phyloP scores from a whole-genome alignment of 2,329 filamentous ascomycete species.

The Fusarium robinianum region DNA sequence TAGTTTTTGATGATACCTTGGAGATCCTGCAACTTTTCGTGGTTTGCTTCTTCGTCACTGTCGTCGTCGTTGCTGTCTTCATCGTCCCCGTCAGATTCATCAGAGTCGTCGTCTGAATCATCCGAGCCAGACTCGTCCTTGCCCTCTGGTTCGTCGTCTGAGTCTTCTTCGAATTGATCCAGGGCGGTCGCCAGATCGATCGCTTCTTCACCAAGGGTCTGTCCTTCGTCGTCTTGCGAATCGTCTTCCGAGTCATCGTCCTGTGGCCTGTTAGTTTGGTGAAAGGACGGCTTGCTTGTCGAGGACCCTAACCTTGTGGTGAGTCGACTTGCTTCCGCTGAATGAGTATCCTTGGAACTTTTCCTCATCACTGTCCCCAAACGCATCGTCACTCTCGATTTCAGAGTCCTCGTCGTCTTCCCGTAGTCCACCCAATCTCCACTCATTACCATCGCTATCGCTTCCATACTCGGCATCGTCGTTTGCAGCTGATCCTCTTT shows the following conservation, averaged over 20 bases:
- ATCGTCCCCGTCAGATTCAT: conserved; percentile 49
- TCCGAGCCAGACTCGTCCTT: conserved; percentile 51
- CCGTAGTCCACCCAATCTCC: conserved; percentile 70
- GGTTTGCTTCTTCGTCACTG: conserved; percentile 51
- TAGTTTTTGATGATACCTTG: conserved; percentile 73
- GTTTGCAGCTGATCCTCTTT: conserved; percentile 49
- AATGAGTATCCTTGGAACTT: conserved; percentile 75
- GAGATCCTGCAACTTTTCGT: conserved; percentile 65
- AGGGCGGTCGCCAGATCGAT: conserved; percentile 63
- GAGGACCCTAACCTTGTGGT: conserved; percentile 35
- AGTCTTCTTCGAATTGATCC: conserved; percentile 57
- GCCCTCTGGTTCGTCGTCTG: conserved; percentile 53
- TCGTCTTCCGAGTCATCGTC: conserved; percentile 65
- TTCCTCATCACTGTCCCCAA: conserved; percentile 87
- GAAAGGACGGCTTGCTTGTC: neutral
- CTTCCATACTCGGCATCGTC: conserved; percentile 72
- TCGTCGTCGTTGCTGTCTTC: conserved; percentile 55
- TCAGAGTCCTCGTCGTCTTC: conserved; percentile 66
- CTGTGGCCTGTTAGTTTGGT: conserved; percentile 27
- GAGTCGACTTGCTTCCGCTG: conserved; percentile 50
- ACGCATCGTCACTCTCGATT: conserved; percentile 75
- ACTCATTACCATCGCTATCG: conserved; percentile 85
- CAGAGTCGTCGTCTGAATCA: conserved; percentile 50
- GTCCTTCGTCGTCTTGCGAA: conserved; percentile 57
- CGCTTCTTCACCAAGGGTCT: conserved; percentile 62